phyloP scores from a whole-genome alignment of 106 monocot species.

The Acanthochlamys bracteata region DNA sequence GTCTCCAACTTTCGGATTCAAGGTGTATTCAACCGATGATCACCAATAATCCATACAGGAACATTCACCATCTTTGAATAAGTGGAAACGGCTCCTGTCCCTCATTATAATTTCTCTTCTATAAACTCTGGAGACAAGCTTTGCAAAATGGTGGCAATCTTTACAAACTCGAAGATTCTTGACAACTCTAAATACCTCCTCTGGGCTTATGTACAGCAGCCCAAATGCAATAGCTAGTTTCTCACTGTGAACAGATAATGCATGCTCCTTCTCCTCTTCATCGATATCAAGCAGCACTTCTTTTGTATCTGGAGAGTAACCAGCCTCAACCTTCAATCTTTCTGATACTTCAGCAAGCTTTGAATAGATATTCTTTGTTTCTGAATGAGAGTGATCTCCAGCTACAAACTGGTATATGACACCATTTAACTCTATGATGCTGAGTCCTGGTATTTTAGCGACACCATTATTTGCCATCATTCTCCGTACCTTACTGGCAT shows the following conservation, averaged over 20 bases:
- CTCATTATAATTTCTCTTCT: constrained; percentile 41
- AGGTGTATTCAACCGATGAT: too few species aligned
- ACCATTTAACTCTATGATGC: constrained; percentile 40
- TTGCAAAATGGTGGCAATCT: constrained; percentile 28
- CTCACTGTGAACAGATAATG: constrained; percentile 29
- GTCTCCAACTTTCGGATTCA: too few species aligned
- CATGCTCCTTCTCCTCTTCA: constrained; percentile 32
- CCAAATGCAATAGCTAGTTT: constrained; percentile 33
- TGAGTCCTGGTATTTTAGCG: constrained; percentile 36
- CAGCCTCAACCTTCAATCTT: constrained; percentile 21
- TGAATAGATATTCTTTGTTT: constrained; percentile 12
- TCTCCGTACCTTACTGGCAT: constrained; percentile 28
- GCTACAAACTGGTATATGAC: constrained; percentile 37
- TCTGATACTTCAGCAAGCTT: constrained; percentile 23
- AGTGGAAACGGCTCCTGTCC: constrained; percentile 35
- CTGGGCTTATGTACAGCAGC: constrained; percentile 10
- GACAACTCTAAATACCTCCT: constrained; percentile 20
- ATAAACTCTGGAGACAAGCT: constrained; percentile 27
- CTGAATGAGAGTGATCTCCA: constrained; percentile 36
- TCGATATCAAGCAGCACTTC: constrained; percentile 29
- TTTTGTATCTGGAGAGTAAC: constrained; percentile 26
- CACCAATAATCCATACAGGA: constrained; percentile 44
- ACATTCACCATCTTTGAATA: constrained; percentile 25
- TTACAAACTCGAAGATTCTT: constrained; percentile 39
- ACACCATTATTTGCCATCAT: constrained; percentile 31